phyloP scores from a whole-genome alignment of 83 land plant genomes.

The Picea abies region DNA sequence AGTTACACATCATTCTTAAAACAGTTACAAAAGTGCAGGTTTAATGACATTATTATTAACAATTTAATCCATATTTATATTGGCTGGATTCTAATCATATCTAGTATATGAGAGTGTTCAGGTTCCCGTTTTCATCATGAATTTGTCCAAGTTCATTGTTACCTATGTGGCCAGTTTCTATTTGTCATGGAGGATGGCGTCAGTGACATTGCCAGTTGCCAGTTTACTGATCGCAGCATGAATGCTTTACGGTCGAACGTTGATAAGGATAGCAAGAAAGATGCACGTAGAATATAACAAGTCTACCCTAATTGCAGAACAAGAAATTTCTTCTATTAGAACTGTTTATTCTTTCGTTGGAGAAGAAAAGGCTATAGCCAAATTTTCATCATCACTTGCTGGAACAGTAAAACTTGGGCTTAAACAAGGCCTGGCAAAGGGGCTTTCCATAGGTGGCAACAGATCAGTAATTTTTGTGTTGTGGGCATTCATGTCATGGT shows the following conservation, averaged over 20 bases:
- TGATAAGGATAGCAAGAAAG: constrained; percentile 17
- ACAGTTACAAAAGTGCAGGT: too few relatives aligned
- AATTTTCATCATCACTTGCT: constrained; percentile 23
- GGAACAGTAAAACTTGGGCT: too few relatives aligned
- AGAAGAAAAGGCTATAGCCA: constrained; percentile 23
- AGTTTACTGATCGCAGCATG: constrained; percentile 60
- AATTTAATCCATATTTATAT: too few relatives aligned
- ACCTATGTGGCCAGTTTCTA: constrained; percentile 29
- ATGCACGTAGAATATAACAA: constrained; percentile 26
- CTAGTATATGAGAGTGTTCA: neutral
- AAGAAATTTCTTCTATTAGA: constrained; percentile 39
- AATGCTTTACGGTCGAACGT: constrained; percentile 24
- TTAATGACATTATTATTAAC: too few relatives aligned
- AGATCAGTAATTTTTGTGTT: too few relatives aligned
- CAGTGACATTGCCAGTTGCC: constrained; percentile 42
- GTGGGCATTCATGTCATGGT: too few relatives aligned
- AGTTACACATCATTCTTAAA: too few relatives aligned
- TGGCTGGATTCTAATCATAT: too few relatives aligned
- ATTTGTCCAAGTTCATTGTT: constrained; percentile 20
- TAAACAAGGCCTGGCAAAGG: too few relatives aligned
- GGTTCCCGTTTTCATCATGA: constrained; percentile 29
- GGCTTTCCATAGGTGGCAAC: too few relatives aligned
- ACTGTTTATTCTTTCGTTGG: constrained; percentile 44
- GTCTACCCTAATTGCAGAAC: constrained; percentile 39
- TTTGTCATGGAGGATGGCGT: constrained; percentile 51